These are phyloP conservation scores for Botryobasidium botryosum DNA, from an alignment of 768 basidiomycete genomes.

Conservation along the genomic window DNA sequence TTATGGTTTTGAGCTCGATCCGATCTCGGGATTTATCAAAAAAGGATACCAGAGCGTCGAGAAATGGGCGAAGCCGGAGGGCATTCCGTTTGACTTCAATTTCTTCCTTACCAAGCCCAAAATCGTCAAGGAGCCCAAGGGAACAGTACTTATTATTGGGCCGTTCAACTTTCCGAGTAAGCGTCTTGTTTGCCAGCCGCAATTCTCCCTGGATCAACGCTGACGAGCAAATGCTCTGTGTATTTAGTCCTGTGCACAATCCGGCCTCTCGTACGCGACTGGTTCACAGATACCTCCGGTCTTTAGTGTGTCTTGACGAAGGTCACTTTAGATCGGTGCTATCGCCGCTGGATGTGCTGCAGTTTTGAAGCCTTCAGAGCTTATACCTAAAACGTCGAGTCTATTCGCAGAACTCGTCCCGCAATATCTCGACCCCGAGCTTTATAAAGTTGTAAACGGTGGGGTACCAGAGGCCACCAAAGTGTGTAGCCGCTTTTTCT, in stretches of 20 bases:
- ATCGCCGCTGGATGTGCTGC: conserved; percentile 64
- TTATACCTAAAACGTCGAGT: conserved; percentile 34
- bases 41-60: conserved; percentile 49
- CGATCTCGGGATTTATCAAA: conserved; percentile 30
- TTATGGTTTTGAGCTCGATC: conserved; percentile 42
- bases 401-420: conserved; percentile 52
- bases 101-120: conserved; percentile 43
- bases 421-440: conserved; percentile 54
- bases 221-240: conserved; percentile 22
- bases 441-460: conserved; percentile 55
- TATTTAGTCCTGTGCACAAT: conserved; percentile 48
- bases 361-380: conserved; percentile 63
- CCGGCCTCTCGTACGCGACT: conserved; percentile 39
- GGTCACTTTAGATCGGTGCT: conserved; percentile 31
- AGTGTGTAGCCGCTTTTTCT: conserved; percentile 17
- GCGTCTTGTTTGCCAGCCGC: too few relatives aligned
- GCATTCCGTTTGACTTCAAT: conserved; percentile 36
- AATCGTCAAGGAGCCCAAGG: conserved; percentile 57
- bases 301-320: too few relatives aligned
- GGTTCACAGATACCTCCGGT: too few relatives aligned
- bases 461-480: conserved; percentile 45
- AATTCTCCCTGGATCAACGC: background rate
- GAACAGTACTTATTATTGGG: conserved; percentile 15
- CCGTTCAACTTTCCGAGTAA: conserved; percentile 17
- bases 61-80: conserved; percentile 56